A percentile compares a stretch with the other conserved stretches of the same genome.
Evolutionary conservation across 2,329 filamentous ascomycete species (phyloP).

Genomic region (Phialocephala subalpina): DNA sequence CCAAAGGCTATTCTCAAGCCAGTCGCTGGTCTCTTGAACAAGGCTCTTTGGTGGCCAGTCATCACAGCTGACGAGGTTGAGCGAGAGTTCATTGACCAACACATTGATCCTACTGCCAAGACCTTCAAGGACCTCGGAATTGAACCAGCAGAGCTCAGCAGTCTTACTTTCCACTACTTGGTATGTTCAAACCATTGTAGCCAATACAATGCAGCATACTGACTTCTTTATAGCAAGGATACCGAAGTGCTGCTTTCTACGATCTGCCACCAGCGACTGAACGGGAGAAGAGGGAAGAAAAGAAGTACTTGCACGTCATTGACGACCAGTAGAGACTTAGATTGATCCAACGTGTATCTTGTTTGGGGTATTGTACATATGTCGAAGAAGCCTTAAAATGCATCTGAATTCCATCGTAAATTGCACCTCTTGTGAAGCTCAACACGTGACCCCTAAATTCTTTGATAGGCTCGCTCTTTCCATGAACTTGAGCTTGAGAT

Average conservation of each 20-base stretch:
- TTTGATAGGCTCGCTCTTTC: not conserved
- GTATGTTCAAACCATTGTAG: constrained; percentile 59
- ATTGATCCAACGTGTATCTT: constrained; percentile 19
- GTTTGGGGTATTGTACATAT: constrained; percentile 29
- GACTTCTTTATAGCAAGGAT: constrained; percentile 74
- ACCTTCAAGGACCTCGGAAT: constrained; percentile 95
- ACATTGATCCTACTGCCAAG: constrained; percentile 89
- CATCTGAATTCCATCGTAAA: not conserved
- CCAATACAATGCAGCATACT: constrained; percentile 36
- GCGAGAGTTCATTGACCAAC: constrained; percentile 91
- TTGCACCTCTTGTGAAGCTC: not conserved
- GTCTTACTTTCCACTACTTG: constrained; percentile 93
- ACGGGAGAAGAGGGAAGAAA: constrained; percentile 92
- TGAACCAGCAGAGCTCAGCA: constrained; percentile 84
- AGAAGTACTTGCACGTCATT: constrained; percentile 94
- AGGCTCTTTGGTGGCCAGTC: constrained; percentile 86
- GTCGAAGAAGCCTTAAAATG: constrained; percentile 16
- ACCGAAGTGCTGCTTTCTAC: constrained; percentile 87
- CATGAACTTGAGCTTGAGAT: not conserved
- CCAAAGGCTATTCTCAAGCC: constrained; percentile 84
- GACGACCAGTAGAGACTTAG: constrained; percentile 76
- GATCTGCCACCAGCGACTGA: constrained; percentile 95
- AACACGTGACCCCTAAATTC: not conserved
- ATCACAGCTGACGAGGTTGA: constrained; percentile 87
- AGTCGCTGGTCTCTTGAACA: constrained; percentile 77